Evolutionary conservation across 1,139 yeast species (phyloP), one percentile per base, ranked within the genome.

Genomic region (Kodamaea anthophila): DNA sequence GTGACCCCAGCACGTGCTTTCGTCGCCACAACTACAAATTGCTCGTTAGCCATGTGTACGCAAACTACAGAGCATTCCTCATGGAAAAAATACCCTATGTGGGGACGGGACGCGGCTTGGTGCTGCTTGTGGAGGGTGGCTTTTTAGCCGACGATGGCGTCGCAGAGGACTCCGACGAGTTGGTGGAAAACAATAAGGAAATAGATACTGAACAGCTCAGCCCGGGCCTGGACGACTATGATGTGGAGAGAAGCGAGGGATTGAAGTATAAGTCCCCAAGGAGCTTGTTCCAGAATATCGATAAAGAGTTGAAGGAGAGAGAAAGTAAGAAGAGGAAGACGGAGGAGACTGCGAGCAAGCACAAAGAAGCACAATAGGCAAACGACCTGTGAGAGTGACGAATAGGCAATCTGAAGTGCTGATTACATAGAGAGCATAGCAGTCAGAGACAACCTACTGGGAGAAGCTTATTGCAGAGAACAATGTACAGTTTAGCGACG

Each of bases 11-110:
- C 13, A 36, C 46, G 13, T 38, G 41, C 13, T 21, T 29, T 25
- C 54, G 58, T 26, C 52, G 60, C 23, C 43, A 49, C 15, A 72
- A 71, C 39, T 74, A 60, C 47, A 62, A 61, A 33, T 36, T 62
- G 8, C 43, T 82, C 33, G 73, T 74, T 5, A 60, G 51, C 21
- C 69, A 77, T 46, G 53, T 82, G 23, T 67, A 67, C 32, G 55
- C 60, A 2, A 58, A 62, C 18, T 73, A 65, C 42, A 54, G 55
- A 13, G 50, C 50, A 2, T 49, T 62, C 26, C 56, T 79, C 30
- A 42, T 46, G 13, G 42, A 48, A 14, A 46, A 51, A 20, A 41
- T 61, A 13, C 29, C 33, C 11, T 55, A 56, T 37, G 64, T 56
- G 4, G 44, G 43, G 13, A 56, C 65, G 1, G 71, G 58, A 29